phyloP scores from a whole-genome alignment of 2,329 filamentous ascomycete genomes.

The Cephalotrichum gorgonifer region DNA sequence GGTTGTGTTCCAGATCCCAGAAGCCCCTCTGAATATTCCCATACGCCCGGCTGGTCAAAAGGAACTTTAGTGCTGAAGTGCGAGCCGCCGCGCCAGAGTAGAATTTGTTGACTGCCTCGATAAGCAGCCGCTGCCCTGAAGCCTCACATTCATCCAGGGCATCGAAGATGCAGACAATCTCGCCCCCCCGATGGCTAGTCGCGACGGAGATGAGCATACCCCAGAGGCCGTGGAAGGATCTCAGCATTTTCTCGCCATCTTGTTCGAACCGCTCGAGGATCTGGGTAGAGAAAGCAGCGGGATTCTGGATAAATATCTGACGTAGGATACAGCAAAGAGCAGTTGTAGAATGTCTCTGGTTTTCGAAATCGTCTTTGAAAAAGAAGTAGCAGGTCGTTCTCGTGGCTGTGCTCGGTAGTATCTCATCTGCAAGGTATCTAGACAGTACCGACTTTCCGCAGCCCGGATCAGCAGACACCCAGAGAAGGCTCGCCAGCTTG shows the following conservation, averaged over 20 bases:
- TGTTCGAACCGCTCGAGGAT: conserved; percentile 8
- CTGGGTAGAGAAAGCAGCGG: conserved; percentile 12
- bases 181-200: conserved; percentile 5
- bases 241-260: conserved; percentile 7
- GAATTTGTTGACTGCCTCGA: neutral
- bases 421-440: conserved; percentile 21
- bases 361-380: conserved; percentile 29
- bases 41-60: conserved; percentile 22
- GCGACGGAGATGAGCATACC: conserved; percentile 13
- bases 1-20: conserved; percentile 1
- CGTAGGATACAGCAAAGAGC: conserved; percentile 25
- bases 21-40: conserved; percentile 13
- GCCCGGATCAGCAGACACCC: conserved; percentile 30
- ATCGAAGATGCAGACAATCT: conserved; percentile 27
- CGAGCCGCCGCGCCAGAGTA: neutral
- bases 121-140: neutral
- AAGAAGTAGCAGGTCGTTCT: conserved; percentile 30
- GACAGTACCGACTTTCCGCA: conserved; percentile 33
- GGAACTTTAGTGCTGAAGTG: conserved; percentile 20
- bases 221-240: conserved; percentile 20
- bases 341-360: conserved; percentile 17
- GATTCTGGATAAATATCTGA: conserved; percentile 22
- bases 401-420: conserved; percentile 10
- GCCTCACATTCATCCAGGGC: conserved; percentile 28
- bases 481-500: conserved; percentile 12